Evolutionary conservation across 2,329 filamentous ascomycete species (phyloP).

Genomic region (Aschersonia sp.): DNA sequence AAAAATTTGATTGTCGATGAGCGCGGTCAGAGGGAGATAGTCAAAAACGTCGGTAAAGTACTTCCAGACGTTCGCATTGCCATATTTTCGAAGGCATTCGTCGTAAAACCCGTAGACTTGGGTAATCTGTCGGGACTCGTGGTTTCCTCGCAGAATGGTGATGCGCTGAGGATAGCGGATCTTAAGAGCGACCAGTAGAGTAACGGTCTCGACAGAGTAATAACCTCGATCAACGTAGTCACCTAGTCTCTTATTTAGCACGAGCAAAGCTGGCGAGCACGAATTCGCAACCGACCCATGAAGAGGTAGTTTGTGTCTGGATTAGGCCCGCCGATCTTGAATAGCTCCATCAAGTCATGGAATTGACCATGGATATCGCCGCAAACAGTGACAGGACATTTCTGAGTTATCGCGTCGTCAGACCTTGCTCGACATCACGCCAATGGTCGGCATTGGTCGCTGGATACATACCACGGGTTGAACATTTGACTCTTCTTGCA

Average conservation of each 20-base stretch:
- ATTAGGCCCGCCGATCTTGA: conserved; percentile 96
- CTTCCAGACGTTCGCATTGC: conserved; percentile 98
- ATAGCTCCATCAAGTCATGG: conserved; percentile 97
- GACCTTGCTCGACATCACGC: background rate
- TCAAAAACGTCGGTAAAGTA: conserved; percentile 98
- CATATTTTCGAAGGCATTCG: conserved; percentile 96
- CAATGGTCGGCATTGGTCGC: background rate
- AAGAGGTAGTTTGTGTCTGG: conserved; percentile 99
- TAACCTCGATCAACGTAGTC: conserved; percentile 98
- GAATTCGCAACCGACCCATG: conserved; percentile 55
- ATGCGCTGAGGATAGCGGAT: conserved; percentile 96
- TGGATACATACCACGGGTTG: conserved; percentile 73
- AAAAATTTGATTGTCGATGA: conserved; percentile 99
- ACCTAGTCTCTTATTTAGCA: conserved; percentile 34
- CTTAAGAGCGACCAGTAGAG: conserved; percentile 89
- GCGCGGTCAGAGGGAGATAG: conserved; percentile 88
- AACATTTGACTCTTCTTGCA: conserved; percentile 96
- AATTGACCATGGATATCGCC: conserved; percentile 99
- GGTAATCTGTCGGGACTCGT: conserved; percentile 97
- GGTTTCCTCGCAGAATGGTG: conserved; percentile 95
- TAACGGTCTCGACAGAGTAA: conserved; percentile 97
- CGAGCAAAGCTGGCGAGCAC: background rate
- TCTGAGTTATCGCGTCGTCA: conserved; percentile 32
- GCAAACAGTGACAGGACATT: conserved; percentile 97
- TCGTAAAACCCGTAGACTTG: conserved; percentile 99